Percentiles rank a stretch among this genome's conserved stretches.
These are phyloP conservation scores for Arthromyces matolae DNA, from an alignment of 768 basidiomycete genomes.

Conservation along the genomic window DNA sequence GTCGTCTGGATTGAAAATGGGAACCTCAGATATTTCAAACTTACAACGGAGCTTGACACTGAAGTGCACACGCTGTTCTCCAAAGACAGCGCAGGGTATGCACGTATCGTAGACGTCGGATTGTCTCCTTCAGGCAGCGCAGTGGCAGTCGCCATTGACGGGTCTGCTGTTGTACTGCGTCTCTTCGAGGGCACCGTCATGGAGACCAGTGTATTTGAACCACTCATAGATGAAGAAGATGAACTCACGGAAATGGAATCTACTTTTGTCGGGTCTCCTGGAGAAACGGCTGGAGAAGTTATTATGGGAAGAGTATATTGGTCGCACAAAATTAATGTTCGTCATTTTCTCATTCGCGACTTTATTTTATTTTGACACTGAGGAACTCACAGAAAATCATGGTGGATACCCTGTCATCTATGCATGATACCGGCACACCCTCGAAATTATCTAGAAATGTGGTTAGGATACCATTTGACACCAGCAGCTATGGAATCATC, in stretches of 20 bases:
- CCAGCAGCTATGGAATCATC: constrained; percentile 62
- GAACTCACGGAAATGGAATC: constrained; percentile 7
- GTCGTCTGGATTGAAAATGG: constrained; percentile 55
- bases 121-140: constrained; percentile 54
- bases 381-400: constrained; percentile 42
- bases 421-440: constrained; percentile 39
- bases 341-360: background rate
- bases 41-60: constrained; percentile 50
- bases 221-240: constrained; percentile 39
- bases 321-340: constrained; percentile 3
- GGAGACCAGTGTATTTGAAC: constrained; percentile 52
- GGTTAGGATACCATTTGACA: constrained; percentile 64
- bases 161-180: constrained; percentile 52
- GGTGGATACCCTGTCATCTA: constrained; percentile 47
- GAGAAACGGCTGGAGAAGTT: constrained; percentile 10
- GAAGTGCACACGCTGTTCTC: constrained; percentile 38
- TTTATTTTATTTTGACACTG: background rate
- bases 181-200: constrained; percentile 41
- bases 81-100: constrained; percentile 30
- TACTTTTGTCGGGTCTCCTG: constrained; percentile 10
- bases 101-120: constrained; percentile 57
- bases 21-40: constrained; percentile 43
- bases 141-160: constrained; percentile 55
- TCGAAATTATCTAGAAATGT: constrained; percentile 8
- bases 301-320: constrained; percentile 21